Evolutionary conservation across 2,329 filamentous ascomycete species (phyloP).

Genomic region (Setomelanomma holmii): DNA sequence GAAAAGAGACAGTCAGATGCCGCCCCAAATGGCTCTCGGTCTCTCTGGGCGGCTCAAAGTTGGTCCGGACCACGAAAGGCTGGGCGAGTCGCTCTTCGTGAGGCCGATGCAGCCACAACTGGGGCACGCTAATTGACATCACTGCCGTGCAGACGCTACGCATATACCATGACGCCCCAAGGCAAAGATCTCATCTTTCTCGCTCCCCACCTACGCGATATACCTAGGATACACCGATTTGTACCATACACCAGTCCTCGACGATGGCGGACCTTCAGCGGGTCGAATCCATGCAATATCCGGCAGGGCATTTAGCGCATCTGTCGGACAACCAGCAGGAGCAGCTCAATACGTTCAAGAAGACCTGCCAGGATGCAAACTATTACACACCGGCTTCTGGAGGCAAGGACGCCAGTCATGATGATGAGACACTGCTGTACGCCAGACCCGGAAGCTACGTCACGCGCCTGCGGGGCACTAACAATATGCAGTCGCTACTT

Average conservation of each 20-base stretch:
- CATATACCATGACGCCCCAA: constrained; percentile 33
- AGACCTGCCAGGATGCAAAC: constrained; percentile 68
- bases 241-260: constrained; percentile 3
- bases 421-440: constrained; percentile 76
- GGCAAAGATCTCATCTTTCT: constrained; percentile 19
- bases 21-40: background rate
- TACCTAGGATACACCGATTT: constrained; percentile 3
- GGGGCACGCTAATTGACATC: constrained; percentile 31
- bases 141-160: constrained; percentile 36
- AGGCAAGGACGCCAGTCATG: constrained; percentile 63
- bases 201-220: constrained; percentile 8
- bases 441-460: constrained; percentile 31
- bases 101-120: constrained; percentile 19
- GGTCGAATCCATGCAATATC: constrained; percentile 63
- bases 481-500: constrained; percentile 73
- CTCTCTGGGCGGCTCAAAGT: constrained; percentile 13
- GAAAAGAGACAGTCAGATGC: constrained; percentile 10
- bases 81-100: constrained; percentile 19
- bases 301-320: constrained; percentile 80
- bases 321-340: constrained; percentile 72
- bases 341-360: constrained; percentile 76
- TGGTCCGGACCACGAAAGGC: constrained; percentile 23
- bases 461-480: constrained; percentile 28
- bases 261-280: constrained; percentile 45
- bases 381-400: constrained; percentile 62